phyloP scores from a whole-genome alignment of 805 yeast species.

The Saccharomycopsis fermentans region DNA sequence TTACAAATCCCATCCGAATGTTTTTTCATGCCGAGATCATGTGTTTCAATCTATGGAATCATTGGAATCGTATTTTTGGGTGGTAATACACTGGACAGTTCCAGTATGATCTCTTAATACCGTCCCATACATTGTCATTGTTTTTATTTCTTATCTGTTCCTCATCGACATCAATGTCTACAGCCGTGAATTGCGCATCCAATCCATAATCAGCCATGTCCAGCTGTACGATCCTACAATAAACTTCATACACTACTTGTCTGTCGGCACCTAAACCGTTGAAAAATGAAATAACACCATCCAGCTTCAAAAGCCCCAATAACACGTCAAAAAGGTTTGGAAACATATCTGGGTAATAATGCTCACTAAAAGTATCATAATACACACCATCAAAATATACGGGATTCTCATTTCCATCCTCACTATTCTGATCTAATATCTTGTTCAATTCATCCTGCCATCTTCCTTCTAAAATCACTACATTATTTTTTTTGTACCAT shows the following conservation, averaged over 20 bases:
- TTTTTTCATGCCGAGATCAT: no score
- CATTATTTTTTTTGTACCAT: constrained; percentile 70
- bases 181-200: constrained; percentile 41
- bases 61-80: constrained; percentile 45
- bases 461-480: constrained; percentile 71
- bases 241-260: constrained; percentile 69
- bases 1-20: no score
- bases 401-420: constrained; percentile 32
- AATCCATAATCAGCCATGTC: constrained; percentile 78
- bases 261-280: constrained; percentile 85
- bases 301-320: constrained; percentile 73
- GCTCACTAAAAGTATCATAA: constrained; percentile 90
- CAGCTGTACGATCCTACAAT: constrained; percentile 67
- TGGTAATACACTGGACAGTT: constrained; percentile 58
- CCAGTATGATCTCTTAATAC: constrained; percentile 56
- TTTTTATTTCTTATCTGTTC: constrained; percentile 27
- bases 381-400: constrained; percentile 84
- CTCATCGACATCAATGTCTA: constrained; percentile 27
- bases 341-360: constrained; percentile 70
- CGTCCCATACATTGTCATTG: constrained; percentile 46
- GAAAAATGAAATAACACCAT: constrained; percentile 82
- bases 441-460: constrained; percentile 81
- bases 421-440: constrained; percentile 29
- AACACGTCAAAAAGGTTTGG: constrained; percentile 63
- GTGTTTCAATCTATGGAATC: no score